These are phyloP conservation scores for Pseudocercospora vitis DNA, from an alignment of 2,329 filamentous ascomycete species.

Conservation along the genomic window DNA sequence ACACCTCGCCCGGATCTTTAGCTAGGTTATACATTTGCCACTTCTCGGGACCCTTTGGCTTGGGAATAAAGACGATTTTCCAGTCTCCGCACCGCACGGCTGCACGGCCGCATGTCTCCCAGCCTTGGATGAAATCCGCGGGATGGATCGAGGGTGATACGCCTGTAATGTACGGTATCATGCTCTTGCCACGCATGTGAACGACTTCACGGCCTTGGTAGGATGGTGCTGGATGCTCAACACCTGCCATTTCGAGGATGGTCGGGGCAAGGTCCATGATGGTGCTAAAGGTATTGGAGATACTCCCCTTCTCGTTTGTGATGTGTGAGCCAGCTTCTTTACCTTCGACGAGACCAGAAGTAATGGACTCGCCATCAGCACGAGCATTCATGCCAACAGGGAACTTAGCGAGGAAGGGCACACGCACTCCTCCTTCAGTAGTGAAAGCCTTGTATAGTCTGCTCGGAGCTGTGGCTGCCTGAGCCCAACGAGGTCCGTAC, in stretches of 20 bases:
- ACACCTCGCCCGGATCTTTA: constrained; percentile 53
- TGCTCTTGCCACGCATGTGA: constrained; percentile 52
- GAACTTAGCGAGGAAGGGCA: constrained; percentile 52
- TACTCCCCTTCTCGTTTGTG: constrained; percentile 34
- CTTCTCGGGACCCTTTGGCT: constrained; percentile 55
- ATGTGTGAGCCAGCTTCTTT: constrained; percentile 31
- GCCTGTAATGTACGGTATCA: constrained; percentile 46
- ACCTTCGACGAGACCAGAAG: constrained; percentile 50
- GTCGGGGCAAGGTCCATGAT: constrained; percentile 47
- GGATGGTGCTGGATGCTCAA: constrained; percentile 54
- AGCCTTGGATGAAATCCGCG: constrained; percentile 55
- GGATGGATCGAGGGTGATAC: constrained; percentile 47
- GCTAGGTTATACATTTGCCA: constrained; percentile 60
- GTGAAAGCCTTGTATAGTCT: constrained; percentile 50
- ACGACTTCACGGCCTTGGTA: constrained; percentile 55
- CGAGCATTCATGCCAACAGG: constrained; percentile 27
- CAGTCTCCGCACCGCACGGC: constrained; percentile 58
- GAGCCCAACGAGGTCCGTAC: constrained; percentile 60
- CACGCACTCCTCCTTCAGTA: constrained; percentile 53
- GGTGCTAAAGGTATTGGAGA: constrained; percentile 54
- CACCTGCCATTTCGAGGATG: constrained; percentile 50
- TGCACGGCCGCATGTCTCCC: constrained; percentile 57
- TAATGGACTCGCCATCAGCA: constrained; percentile 30
- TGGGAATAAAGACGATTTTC: constrained; percentile 60
- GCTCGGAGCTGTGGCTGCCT: constrained; percentile 54